Percentiles rank a stretch among this genome's conserved stretches.
These are phyloP conservation scores for Boletus insuetus DNA, from an alignment of 768 basidiomycete species.

Conservation along the genomic window DNA sequence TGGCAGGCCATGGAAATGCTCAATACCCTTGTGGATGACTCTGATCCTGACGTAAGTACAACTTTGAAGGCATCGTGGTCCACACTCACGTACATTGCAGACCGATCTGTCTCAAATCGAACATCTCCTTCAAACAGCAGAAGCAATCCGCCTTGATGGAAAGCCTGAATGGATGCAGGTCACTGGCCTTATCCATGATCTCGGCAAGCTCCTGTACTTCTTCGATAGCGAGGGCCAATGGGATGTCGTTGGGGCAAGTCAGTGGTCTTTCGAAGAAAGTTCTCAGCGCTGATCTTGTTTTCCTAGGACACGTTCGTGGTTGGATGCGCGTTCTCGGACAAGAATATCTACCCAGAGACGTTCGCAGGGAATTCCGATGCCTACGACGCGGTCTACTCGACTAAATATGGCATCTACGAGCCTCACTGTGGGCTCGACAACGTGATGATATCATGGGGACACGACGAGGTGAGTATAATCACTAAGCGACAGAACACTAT, in stretches of 20 bases:
- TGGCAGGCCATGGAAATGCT: conserved; percentile 89
- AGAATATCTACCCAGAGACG: conserved; percentile 77
- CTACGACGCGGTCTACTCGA: conserved; percentile 61
- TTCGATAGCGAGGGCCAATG: conserved; percentile 89
- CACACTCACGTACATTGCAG: conserved; percentile 35
- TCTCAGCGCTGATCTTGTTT: conserved; percentile 2
- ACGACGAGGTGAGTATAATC: conserved; percentile 70
- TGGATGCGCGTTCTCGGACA: conserved; percentile 83
- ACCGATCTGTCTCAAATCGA: conserved; percentile 82
- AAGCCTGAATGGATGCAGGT: conserved; percentile 95
- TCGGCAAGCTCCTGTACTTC: conserved; percentile 83
- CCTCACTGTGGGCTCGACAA: conserved; percentile 81
- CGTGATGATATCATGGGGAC: conserved; percentile 88
- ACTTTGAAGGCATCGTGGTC: neutral
- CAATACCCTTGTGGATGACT: conserved; percentile 85
- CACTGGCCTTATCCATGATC: conserved; percentile 82
- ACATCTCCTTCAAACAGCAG: conserved; percentile 89
- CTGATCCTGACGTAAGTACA: conserved; percentile 73
- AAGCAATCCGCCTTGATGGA: conserved; percentile 80
- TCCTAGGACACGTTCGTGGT: conserved; percentile 71
- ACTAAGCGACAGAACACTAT: neutral
- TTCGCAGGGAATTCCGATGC: conserved; percentile 73
- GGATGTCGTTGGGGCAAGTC: conserved; percentile 86
- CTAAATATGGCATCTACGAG: conserved; percentile 72
- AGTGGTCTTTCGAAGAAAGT: neutral